phyloP scores from a whole-genome alignment of 306 rosid genomes.

The Vachellia collinsii region DNA sequence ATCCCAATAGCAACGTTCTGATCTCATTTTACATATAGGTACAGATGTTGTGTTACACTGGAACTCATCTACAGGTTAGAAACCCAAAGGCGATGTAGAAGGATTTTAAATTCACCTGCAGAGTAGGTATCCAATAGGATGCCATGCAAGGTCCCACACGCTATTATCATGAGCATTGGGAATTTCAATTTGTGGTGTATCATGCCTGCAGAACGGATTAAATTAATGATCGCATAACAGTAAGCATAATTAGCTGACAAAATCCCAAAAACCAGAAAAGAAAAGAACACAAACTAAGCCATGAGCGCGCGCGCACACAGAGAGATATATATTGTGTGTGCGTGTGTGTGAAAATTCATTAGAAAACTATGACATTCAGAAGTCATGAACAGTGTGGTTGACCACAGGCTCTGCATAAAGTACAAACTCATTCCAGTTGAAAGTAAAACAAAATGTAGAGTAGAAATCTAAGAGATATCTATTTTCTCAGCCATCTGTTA shows the following conservation, averaged over 20 bases:
- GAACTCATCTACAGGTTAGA: background rate
- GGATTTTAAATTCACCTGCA: slow-evolving; percentile 71
- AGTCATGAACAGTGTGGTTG: background rate
- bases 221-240: slow-evolving; percentile 25
- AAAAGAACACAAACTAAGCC: background rate
- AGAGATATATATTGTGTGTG: no score
- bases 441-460: background rate
- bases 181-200: slow-evolving; percentile 92
- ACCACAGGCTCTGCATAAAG: background rate
- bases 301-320: no score
- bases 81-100: slow-evolving; percentile 2
- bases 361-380: background rate
- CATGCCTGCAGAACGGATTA: slow-evolving; percentile 72
- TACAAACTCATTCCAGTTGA: background rate
- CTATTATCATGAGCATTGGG: slow-evolving; percentile 84
- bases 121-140: slow-evolving; percentile 97
- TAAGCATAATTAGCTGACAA: slow-evolving; percentile 26
- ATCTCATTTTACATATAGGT: background rate
- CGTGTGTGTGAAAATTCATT: no score
- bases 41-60: background rate
- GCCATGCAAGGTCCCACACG: slow-evolving; percentile 99
- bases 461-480: slow-evolving; percentile 16
- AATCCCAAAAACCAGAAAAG: slow-evolving; percentile 19
- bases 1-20: background rate
- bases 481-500: background rate